Percentiles rank a stretch among this genome's conserved stretches.
Conservation (phyloP, 208 protist species). For the Angomonas desouzai region DNA sequence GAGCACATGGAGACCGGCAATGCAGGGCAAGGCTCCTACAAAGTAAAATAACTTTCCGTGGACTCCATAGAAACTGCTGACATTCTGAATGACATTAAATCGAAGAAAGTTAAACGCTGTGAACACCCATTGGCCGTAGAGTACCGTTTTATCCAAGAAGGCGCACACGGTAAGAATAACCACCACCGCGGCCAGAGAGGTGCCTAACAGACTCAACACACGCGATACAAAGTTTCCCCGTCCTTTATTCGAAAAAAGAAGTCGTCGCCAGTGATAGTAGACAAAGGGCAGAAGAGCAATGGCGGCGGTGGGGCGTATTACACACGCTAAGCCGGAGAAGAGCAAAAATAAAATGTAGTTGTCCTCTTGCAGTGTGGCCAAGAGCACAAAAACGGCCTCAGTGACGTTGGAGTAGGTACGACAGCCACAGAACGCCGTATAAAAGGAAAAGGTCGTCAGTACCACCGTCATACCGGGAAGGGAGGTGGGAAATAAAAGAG, state of each 20-base stretch:
- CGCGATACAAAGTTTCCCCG: slow-evolving; percentile 13
- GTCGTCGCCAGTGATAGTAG: slow-evolving; percentile 21
- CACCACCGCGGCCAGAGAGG: slow-evolving; percentile 22
- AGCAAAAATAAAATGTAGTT: slow-evolving; percentile 53
- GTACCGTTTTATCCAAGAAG: slow-evolving; percentile 42
- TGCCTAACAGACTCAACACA: slow-evolving; percentile 14
- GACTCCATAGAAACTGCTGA: slow-evolving; percentile 86
- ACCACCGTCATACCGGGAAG: neutral
- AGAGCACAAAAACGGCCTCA: slow-evolving; percentile 56
- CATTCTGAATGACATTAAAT: slow-evolving; percentile 84
- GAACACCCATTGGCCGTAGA: slow-evolving; percentile 48
- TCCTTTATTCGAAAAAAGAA: slow-evolving; percentile 8
- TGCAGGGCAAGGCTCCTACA: slow-evolving; percentile 41
- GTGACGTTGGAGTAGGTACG: slow-evolving; percentile 74
- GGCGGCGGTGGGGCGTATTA: slow-evolving; percentile 54
- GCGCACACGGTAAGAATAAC: slow-evolving; percentile 20
- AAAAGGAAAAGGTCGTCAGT: neutral
- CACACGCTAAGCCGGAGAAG: slow-evolving; percentile 48
- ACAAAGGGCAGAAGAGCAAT: slow-evolving; percentile 52
- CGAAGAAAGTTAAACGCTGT: slow-evolving; percentile 70
- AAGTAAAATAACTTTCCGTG: slow-evolving; percentile 89
- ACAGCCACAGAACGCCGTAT: slow-evolving; percentile 9
- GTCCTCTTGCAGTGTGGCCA: slow-evolving; percentile 37
- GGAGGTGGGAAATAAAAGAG: neutral
- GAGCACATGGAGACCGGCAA: slow-evolving; percentile 51